Conservation (phyloP, 169 alveolate species). For the Fabrea salina region DNA sequence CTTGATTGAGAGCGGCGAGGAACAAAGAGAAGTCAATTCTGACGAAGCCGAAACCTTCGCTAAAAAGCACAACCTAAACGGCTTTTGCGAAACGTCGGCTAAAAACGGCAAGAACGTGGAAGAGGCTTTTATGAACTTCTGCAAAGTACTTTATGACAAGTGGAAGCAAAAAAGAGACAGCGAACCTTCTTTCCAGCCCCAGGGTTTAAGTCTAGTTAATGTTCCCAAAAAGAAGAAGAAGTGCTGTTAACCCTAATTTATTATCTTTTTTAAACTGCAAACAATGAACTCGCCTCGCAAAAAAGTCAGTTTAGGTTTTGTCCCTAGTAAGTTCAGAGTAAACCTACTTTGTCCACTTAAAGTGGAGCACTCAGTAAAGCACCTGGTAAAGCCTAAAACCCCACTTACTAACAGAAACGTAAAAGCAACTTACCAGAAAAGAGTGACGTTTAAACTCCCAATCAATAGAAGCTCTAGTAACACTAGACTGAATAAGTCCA, state of each 20-base stretch:
- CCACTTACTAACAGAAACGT: too few relatives aligned
- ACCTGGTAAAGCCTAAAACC: too few relatives aligned
- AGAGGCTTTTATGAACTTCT: not conserved
- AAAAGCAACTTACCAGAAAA: too few relatives aligned
- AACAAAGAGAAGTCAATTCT: conserved; percentile 82
- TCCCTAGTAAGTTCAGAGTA: too few relatives aligned
- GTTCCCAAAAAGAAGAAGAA: not conserved
- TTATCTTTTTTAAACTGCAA: too few relatives aligned
- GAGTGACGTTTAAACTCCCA: too few relatives aligned
- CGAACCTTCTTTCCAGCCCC: not conserved
- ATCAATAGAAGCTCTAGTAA: too few relatives aligned
- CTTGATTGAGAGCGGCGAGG: conserved; percentile 87
- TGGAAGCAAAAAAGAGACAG: not conserved
- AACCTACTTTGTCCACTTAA: too few relatives aligned
- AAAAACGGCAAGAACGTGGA: conserved; percentile 30
- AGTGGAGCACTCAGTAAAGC: too few relatives aligned
- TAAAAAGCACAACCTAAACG: conserved; percentile 6
- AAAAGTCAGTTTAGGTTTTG: too few relatives aligned
- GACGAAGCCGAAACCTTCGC: conserved; percentile 27
- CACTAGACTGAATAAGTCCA: too few relatives aligned
- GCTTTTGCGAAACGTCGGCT: conserved; percentile 42
- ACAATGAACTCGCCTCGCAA: too few relatives aligned
- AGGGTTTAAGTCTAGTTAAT: not conserved
- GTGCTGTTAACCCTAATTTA: not conserved
- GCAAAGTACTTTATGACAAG: conserved; percentile 2